Percentiles rank a stretch among this genome's conserved stretches.
Evolutionary conservation across 805 yeast genomes (phyloP).

Genomic region (Pichia phayaonensis): DNA sequence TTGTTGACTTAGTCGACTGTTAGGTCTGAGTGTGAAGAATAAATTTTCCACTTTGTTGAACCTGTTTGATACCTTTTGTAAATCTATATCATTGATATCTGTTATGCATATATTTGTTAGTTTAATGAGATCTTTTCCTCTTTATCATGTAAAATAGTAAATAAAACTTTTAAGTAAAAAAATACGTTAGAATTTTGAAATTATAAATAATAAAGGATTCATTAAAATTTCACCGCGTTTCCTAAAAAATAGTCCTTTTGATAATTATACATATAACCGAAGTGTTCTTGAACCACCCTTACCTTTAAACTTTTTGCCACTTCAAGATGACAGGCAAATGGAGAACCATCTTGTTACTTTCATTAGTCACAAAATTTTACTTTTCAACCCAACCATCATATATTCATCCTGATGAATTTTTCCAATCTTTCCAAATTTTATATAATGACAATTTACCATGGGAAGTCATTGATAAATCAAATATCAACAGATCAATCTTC

Average conservation of each 20-base stretch:
- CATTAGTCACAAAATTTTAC: conserved; percentile 42
- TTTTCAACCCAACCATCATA: conserved; percentile 70
- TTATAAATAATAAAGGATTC: no score
- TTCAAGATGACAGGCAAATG: conserved; percentile 17
- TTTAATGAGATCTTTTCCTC: neutral
- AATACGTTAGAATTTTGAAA: no score
- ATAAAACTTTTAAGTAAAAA: no score
- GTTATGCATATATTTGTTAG: neutral
- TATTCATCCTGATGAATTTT: conserved; percentile 97
- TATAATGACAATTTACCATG: conserved; percentile 57
- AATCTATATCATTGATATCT: neutral
- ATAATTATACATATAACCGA: no score
- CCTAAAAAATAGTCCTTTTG: no score
- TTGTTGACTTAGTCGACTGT: conserved; percentile 35
- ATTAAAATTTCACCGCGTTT: neutral
- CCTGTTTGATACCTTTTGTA: neutral
- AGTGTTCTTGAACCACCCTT: neutral
- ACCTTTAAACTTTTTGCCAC: neutral
- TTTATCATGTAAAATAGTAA: neutral
- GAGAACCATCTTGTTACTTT: conserved; percentile 39
- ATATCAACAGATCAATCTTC: conserved; percentile 64
- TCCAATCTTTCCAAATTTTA: conserved; percentile 79
- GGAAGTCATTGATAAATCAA: conserved; percentile 54
- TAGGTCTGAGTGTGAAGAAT: conserved; percentile 9
- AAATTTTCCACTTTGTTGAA: neutral